Evolutionary conservation across 805 yeast genomes (phyloP).

Genomic region (Sporopachydermia quercuum): DNA sequence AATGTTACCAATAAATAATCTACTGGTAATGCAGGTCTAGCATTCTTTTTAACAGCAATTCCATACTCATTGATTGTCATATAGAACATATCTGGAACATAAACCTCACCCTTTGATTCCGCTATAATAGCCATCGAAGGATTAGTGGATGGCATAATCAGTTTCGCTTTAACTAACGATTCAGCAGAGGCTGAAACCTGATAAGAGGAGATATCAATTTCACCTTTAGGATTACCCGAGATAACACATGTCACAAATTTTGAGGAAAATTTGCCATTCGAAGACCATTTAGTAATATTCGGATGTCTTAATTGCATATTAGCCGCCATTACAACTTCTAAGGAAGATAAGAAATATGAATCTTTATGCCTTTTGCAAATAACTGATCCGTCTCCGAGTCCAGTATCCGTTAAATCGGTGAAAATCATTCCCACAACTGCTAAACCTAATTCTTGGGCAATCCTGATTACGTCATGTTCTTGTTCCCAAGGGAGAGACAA

Average conservation of each 20-base stretch:
- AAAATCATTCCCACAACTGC: slow-evolving; percentile 69
- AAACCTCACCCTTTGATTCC: slow-evolving; percentile 54
- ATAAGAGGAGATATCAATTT: slow-evolving; percentile 80
- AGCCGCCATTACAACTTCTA: slow-evolving; percentile 77
- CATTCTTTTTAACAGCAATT: slow-evolving; percentile 71
- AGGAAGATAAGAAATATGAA: slow-evolving; percentile 77
- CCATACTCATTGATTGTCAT: slow-evolving; percentile 78
- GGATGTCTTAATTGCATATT: slow-evolving; percentile 54
- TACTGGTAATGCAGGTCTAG: slow-evolving; percentile 88
- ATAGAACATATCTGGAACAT: slow-evolving; percentile 91
- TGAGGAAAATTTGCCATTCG: slow-evolving; percentile 57
- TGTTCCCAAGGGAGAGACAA: slow-evolving; percentile 37
- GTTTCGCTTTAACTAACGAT: slow-evolving; percentile 73
- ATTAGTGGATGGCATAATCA: slow-evolving; percentile 76
- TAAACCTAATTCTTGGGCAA: slow-evolving; percentile 48
- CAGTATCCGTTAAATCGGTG: slow-evolving; percentile 83
- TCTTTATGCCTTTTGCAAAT: slow-evolving; percentile 86
- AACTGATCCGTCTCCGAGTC: slow-evolving; percentile 76
- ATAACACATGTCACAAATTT: slow-evolving; percentile 88
- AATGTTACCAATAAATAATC: slow-evolving; percentile 76
- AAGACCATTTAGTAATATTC: slow-evolving; percentile 47
- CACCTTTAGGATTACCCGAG: slow-evolving; percentile 77
- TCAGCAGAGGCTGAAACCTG: slow-evolving; percentile 85
- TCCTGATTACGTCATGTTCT: slow-evolving; percentile 35
- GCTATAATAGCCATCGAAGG: slow-evolving; percentile 78